A percentile compares a stretch with the other conserved stretches of the same genome.
Conservation (phyloP, 768 basidiomycete genomes). For the Lactifluus rugatus region DNA sequence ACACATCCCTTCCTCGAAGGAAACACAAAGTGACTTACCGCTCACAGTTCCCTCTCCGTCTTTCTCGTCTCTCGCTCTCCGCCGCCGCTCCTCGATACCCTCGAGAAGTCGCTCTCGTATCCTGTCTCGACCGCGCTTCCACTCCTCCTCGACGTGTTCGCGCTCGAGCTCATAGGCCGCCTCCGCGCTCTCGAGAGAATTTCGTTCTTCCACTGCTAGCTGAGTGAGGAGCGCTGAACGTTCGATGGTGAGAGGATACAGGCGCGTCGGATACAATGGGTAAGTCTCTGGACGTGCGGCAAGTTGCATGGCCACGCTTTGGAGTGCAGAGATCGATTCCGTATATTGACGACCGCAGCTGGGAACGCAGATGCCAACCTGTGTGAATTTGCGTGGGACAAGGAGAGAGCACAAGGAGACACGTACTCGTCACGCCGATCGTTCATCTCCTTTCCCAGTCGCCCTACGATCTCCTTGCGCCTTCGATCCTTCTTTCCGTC, state of each 20-base stretch:
- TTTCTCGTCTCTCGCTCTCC: slow-evolving; percentile 77
- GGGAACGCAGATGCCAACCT: slow-evolving; percentile 5
- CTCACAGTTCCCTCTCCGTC: slow-evolving; percentile 77
- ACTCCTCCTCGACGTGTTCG: slow-evolving; percentile 74
- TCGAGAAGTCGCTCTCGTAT: slow-evolving; percentile 72
- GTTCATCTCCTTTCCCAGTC: slow-evolving; percentile 60
- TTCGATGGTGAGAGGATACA: slow-evolving; percentile 66
- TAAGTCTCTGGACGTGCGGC: slow-evolving; percentile 58
- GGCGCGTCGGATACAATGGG: slow-evolving; percentile 55
- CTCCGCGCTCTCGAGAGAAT: slow-evolving; percentile 55
- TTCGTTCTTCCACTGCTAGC: slow-evolving; percentile 55
- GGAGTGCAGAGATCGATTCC: slow-evolving; percentile 54
- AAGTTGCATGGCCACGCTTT: slow-evolving; percentile 49
- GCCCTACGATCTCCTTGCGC: slow-evolving; percentile 59
- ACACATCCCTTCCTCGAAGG: background rate
- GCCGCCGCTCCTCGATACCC: slow-evolving; percentile 73
- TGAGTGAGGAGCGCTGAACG: slow-evolving; percentile 66
- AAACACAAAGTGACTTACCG: slow-evolving; percentile 34
- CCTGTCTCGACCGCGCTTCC: slow-evolving; percentile 61
- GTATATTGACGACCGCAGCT: slow-evolving; percentile 54
- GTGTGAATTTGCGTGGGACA: slow-evolving; percentile 9
- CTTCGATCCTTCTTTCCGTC: slow-evolving; percentile 54
- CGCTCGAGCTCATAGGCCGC: slow-evolving; percentile 71
- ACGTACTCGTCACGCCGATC: slow-evolving; percentile 71
- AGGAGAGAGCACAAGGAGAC: slow-evolving; percentile 1